Percentiles rank a stretch among this genome's conserved stretches.
phyloP scores from a whole-genome alignment of 2,329 filamentous ascomycete genomes.

The Ramularia collo-cygni region DNA sequence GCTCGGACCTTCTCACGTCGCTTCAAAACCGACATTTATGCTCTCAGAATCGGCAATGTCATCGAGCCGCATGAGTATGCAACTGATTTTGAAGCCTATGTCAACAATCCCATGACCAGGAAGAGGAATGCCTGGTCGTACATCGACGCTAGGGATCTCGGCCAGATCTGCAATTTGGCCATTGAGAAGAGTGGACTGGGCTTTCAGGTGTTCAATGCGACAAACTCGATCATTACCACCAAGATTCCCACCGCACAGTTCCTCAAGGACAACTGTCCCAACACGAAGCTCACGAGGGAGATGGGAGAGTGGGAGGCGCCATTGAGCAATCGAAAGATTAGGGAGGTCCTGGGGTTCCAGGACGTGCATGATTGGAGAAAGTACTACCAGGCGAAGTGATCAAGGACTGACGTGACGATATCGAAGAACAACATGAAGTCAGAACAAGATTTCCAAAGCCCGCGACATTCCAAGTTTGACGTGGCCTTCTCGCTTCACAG shows the following conservation, averaged over 20 bases:
- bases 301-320: conserved; percentile 55
- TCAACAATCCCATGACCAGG: conserved; percentile 44
- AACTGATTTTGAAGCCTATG: conserved; percentile 45
- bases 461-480: no score
- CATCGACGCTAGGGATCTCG: conserved; percentile 55
- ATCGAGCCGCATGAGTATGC: conserved; percentile 57
- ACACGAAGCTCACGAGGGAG: conserved; percentile 47
- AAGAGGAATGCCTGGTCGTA: conserved; percentile 58
- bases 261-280: conserved; percentile 43
- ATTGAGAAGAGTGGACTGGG: conserved; percentile 50
- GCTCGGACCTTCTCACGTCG: conserved; percentile 51
- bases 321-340: conserved; percentile 54
- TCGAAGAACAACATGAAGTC: no score
- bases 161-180: conserved; percentile 52
- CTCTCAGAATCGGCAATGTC: conserved; percentile 53
- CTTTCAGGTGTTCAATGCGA: conserved; percentile 59
- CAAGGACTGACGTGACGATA: no score
- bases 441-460: no score
- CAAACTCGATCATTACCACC: conserved; percentile 55
- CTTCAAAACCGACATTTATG: conserved; percentile 54
- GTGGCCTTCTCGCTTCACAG: no score
- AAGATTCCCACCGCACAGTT: conserved; percentile 47
- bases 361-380: conserved; percentile 53
- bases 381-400: conserved; percentile 34
- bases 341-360: conserved; percentile 51